A percentile compares a stretch with the other conserved stretches of the same genome.
These are phyloP conservation scores for Zoysia pacifica DNA, from an alignment of 176 grass and related monocot species.

Conservation along the genomic window DNA sequence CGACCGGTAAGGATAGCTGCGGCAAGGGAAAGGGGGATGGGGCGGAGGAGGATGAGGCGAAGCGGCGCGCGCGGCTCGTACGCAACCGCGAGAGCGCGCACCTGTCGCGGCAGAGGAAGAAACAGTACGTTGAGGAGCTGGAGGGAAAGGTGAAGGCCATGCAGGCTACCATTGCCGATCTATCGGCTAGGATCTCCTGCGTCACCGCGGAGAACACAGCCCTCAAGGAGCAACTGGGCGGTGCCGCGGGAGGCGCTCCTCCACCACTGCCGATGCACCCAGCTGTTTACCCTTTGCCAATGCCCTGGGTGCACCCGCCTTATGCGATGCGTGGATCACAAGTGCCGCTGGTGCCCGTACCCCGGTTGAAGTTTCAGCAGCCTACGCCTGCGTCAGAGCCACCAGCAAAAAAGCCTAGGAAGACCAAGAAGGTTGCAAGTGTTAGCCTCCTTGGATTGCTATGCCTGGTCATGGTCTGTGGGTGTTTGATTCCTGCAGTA, in stretches of 20 bases:
- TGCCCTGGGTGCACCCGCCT: conserved; percentile 50
- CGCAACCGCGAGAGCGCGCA: too few relatives aligned
- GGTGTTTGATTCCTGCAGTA: conserved; percentile 38
- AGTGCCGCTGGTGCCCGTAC: conserved; percentile 63
- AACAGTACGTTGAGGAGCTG: conserved; percentile 61
- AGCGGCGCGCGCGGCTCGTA: conserved; percentile 54
- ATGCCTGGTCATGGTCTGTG: conserved; percentile 41
- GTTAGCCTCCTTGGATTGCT: conserved; percentile 57
- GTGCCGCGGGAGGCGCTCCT: not conserved
- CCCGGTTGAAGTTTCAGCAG: conserved; percentile 47
- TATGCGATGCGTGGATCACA: conserved; percentile 55
- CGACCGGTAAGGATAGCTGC: conserved; percentile 16
- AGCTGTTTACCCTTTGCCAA: conserved; percentile 39
- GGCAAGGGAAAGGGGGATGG: not conserved
- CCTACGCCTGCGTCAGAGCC: conserved; percentile 29
- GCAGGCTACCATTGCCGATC: conserved; percentile 69
- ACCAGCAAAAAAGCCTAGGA: conserved; percentile 58
- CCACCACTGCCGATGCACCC: conserved; percentile 48
- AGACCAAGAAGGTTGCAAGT: conserved; percentile 65
- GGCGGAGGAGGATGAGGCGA: conserved; percentile 42
- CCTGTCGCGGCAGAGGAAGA: conserved; percentile 75
- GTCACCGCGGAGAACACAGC: conserved; percentile 52
- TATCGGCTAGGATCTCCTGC: conserved; percentile 62
- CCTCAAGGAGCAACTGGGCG: conserved; percentile 57
- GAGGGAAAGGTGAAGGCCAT: conserved; percentile 62